Evolutionary conservation across 306 rosid genomes (phyloP).

Genomic region (Gleditsia sinensis): DNA sequence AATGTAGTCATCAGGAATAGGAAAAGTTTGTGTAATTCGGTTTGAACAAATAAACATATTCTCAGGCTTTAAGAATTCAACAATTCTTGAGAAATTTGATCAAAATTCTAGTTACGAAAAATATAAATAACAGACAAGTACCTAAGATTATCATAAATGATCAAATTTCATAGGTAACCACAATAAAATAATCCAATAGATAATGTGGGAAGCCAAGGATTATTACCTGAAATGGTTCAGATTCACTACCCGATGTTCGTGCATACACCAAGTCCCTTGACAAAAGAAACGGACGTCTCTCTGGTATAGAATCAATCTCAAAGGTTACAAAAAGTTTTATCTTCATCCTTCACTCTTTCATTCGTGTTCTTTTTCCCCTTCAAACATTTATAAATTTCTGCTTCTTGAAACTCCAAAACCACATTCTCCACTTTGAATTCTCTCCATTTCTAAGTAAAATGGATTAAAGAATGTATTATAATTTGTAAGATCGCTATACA

Average conservation of each 20-base stretch:
- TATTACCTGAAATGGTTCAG: conserved; percentile 28
- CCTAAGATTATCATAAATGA: too few relatives aligned
- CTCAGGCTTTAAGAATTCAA: too few relatives aligned
- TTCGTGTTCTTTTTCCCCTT: not conserved
- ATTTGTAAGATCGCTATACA: too few relatives aligned
- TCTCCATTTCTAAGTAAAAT: conserved; percentile 17
- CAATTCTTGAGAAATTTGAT: too few relatives aligned
- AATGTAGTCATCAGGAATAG: too few relatives aligned
- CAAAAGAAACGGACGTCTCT: conserved; percentile 30
- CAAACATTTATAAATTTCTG: not conserved
- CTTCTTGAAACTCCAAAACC: conserved; percentile 19
- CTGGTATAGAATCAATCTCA: conserved; percentile 28
- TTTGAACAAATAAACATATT: too few relatives aligned
- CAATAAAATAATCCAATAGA: too few relatives aligned
- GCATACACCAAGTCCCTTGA: conserved; percentile 40
- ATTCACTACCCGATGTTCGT: not conserved
- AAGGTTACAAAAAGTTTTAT: conserved; percentile 26
- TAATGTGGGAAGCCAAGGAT: not conserved
- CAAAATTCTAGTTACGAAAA: too few relatives aligned
- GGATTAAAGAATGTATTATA: not conserved
- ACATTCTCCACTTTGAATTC: conserved; percentile 20
- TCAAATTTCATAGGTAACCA: too few relatives aligned
- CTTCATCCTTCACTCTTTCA: not conserved
- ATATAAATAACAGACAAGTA: too few relatives aligned
- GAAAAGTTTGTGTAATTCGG: too few relatives aligned